Conservation (phyloP, 148 eudicot species). For the Mesembryanthemum crystallinum region DNA sequence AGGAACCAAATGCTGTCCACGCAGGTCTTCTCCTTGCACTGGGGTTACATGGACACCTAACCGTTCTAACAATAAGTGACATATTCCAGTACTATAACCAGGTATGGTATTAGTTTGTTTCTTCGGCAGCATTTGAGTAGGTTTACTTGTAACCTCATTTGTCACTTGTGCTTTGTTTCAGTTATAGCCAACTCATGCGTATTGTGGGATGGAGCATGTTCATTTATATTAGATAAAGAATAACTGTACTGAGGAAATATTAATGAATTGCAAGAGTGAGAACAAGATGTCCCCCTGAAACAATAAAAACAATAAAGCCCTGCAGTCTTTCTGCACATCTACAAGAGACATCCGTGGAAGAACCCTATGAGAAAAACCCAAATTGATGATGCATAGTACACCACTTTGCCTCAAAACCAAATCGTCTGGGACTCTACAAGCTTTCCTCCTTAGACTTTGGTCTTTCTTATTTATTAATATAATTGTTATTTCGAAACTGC, state of each 20-base stretch:
- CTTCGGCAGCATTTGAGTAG: too few relatives aligned
- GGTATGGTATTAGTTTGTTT: slow-evolving; percentile 33
- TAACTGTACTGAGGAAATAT: too few relatives aligned
- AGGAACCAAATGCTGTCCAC: slow-evolving; percentile 77
- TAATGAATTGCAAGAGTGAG: too few relatives aligned
- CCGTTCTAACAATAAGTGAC: slow-evolving; percentile 75
- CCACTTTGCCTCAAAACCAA: neutral
- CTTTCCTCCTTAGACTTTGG: neutral
- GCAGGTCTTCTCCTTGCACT: slow-evolving; percentile 95
- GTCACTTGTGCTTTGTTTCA: neutral
- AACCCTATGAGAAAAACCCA: too few relatives aligned
- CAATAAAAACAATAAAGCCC: too few relatives aligned
- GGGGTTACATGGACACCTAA: slow-evolving; percentile 89
- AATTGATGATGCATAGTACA: neutral
- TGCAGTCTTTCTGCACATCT: too few relatives aligned
- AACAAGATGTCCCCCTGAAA: too few relatives aligned
- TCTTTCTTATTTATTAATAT: neutral
- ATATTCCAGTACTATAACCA: slow-evolving; percentile 74
- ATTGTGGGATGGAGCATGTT: slow-evolving; percentile 1
- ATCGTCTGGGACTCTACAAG: neutral
- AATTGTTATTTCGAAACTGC: too few relatives aligned
- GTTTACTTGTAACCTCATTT: neutral
- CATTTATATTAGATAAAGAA: neutral
- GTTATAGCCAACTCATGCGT: neutral
- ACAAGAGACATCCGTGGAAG: too few relatives aligned